These are phyloP conservation scores for Diaporthe aspalathi DNA, from an alignment of 2,329 filamentous ascomycete species.

Conservation along the genomic window DNA sequence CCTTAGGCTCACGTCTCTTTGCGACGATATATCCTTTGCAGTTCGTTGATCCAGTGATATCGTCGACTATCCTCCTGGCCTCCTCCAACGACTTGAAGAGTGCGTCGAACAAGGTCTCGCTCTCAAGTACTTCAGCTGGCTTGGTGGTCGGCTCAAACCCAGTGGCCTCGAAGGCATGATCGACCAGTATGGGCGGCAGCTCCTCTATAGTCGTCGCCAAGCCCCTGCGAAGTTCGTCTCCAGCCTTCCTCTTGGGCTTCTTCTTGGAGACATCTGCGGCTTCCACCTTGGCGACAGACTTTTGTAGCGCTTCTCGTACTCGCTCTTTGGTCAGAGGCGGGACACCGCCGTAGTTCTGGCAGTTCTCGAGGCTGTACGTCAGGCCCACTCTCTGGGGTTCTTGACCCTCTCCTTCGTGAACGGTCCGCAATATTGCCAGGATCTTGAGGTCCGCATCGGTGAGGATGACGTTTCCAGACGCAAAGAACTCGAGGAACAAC, in stretches of 20 bases:
- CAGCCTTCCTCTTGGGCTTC: conserved; percentile 78
- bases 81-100: conserved; percentile 76
- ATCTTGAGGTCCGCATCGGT: conserved; percentile 89
- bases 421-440: conserved; percentile 81
- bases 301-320: conserved; percentile 75
- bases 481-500: conserved; percentile 95
- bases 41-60: conserved; percentile 72
- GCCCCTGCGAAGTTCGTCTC: conserved; percentile 81
- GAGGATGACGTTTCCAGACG: conserved; percentile 92
- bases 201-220: conserved; percentile 88
- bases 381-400: conserved; percentile 83
- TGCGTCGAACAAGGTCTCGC: conserved; percentile 71
- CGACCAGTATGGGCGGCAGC: conserved; percentile 86
- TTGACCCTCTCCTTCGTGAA: conserved; percentile 83
- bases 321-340: conserved; percentile 81
- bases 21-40: conserved; percentile 91
- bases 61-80: conserved; percentile 75
- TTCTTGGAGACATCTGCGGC: conserved; percentile 64
- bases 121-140: conserved; percentile 76
- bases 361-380: conserved; percentile 81
- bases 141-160: conserved; percentile 76
- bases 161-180: conserved; percentile 80
- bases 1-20: conserved; percentile 60
- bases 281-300: conserved; percentile 70
- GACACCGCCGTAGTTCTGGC: conserved; percentile 84